Base-by-base conservation (phyloP, 805 yeast species). In the Zygosaccharomyces bailii region DNA sequence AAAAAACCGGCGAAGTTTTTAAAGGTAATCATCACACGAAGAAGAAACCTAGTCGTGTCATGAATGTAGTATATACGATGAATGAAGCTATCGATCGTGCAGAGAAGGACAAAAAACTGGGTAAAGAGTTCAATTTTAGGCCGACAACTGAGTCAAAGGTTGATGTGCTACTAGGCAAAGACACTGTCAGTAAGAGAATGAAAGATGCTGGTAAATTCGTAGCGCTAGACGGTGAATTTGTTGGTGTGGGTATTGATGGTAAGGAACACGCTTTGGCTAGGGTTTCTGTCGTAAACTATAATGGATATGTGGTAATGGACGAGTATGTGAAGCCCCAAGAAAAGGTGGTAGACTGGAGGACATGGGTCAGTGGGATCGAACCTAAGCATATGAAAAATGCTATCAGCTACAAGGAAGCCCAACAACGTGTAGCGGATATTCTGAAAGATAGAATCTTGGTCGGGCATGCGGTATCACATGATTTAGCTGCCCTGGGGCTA, bases 221-320 rank as follows among this genome's bases (percentile, higher is more conserved):
- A 2, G 87, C 96, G 1, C 78, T 90, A 49, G 98, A 90, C 65
- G 89, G 97, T 69, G 98, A 90, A 56, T 89, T 90, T 70, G 97
- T 90, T 2, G 96, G 96, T 8, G 82, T 85, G 2, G 96, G 96
- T 0, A 77, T 75, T 4, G 82, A 80, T 7, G 95, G 95, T 4
- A 47, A 60, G 7, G 78, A 73, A 36, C 80, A 88, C 4, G 91
- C 82, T 1, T 69, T 90, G 11, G 97, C 96, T 0, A 73, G 97
- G 53, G 93, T 89, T 0, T 87, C 96, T 0, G 69, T 90, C 9
- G 96, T 90, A 3, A 88, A 90, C 60, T 87, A 73, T 60, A 82
- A 78, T 57, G 96, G 97, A 0, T 76, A 78, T 51, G 72, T 78
- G 0, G 59, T 90, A 0, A 70, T 82, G 49, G 97, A 90, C 63